Evolutionary conservation across 441 rosid species (phyloP), one percentile per base, ranked within the genome.

Genomic region (Capsella rubella): DNA sequence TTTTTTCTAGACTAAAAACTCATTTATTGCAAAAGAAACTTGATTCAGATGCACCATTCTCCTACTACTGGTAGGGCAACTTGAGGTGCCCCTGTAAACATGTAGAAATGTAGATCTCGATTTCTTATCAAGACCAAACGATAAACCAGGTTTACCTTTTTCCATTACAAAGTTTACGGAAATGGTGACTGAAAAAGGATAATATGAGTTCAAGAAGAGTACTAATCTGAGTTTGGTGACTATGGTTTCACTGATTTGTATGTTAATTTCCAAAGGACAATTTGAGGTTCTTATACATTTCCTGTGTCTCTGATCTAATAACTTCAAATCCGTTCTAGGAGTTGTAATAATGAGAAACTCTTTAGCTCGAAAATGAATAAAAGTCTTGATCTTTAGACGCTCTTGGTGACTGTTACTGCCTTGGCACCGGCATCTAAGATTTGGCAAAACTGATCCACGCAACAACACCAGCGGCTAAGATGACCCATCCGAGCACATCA

Each of bases 401-500:
- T 29, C 3, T 57, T 31, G 29, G 71, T 64, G 62, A 51, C 35
- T 65, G 60, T 43, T 54, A 63, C 64, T 63, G 56, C 42, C 50
- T 63, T 5, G 86, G 73, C 5, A 86, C 67, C 2, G 97, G 96
- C 87, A 82, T 50, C 2, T 89, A 91, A 58, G 93, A 86, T 82
- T 91, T 91, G 18, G 97, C 89, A 60, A 93, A 85, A 6, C 91
- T 85, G 10, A 91, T 79, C 94, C 96, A 91, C 1, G 92, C 84
- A 50, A 90, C 87, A 63, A 91, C 66, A 42, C 97, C 94, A 11
- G 80, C 96, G 6, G 87, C 97, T 34, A 93, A 86, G 81, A 93
- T 91, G 18, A 91, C 80, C 98, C 97, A 91, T 72, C 98, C 97
- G 6, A 83, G 82, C 78, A 90, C 82, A 79, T 94, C 97, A 11